These are phyloP conservation scores for Dioscorea dumetorum DNA, from an alignment of 106 monocot genomes.

Conservation along the genomic window DNA sequence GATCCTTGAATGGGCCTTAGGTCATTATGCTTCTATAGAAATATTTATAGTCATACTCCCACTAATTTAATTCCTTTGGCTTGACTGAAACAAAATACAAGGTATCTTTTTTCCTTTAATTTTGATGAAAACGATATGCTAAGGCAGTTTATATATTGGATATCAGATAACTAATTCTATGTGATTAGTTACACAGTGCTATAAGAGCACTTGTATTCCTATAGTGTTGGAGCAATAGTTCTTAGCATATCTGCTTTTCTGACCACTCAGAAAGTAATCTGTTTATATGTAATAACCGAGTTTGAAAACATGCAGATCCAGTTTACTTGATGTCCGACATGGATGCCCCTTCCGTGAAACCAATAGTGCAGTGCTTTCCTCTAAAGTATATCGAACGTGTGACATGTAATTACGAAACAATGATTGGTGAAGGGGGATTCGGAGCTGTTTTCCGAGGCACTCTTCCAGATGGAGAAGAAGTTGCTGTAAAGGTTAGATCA, in stretches of 20 bases:
- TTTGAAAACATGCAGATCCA: conserved; percentile 21
- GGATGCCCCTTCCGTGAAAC: conserved; percentile 9
- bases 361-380: conserved; percentile 32
- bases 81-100: too few relatives aligned
- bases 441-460: conserved; percentile 55
- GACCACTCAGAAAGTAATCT: background rate
- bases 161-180: background rate
- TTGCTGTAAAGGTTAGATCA: conserved; percentile 62
- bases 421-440: conserved; percentile 62
- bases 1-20: too few relatives aligned
- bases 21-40: too few relatives aligned
- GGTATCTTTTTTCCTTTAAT: background rate
- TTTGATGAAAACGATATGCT: background rate
- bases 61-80: too few relatives aligned
- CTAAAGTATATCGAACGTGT: conserved; percentile 31
- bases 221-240: background rate
- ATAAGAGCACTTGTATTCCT: background rate
- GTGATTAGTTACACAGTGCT: background rate
- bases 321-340: conserved; percentile 20
- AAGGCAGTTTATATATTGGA: background rate
- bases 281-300: too few relatives aligned
- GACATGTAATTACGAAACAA: conserved; percentile 38
- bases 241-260: background rate
- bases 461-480: conserved; percentile 44
- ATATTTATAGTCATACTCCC: too few relatives aligned